Evolutionary conservation across 371 early-diverging fungal species (phyloP).

Genomic region (Apophysomyces trapeziformis): DNA sequence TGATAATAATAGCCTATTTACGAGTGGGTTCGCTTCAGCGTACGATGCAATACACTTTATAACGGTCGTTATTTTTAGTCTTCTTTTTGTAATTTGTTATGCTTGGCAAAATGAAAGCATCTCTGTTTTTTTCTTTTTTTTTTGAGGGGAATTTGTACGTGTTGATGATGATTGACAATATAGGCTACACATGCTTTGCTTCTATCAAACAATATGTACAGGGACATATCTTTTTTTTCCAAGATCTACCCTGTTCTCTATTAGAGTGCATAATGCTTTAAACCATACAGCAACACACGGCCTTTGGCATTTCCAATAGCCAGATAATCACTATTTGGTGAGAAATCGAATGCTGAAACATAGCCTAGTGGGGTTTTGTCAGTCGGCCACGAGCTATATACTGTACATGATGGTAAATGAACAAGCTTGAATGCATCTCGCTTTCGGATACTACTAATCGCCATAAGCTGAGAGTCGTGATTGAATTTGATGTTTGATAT

Average conservation of each 20-base stretch:
- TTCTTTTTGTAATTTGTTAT: too few species aligned
- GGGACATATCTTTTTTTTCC: constrained; percentile 13
- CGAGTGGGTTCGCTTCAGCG: too few species aligned
- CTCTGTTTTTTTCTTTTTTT: too few species aligned
- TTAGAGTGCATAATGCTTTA: constrained; percentile 66
- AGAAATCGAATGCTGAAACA: constrained; percentile 78
- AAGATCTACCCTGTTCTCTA: neutral
- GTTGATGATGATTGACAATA: too few species aligned
- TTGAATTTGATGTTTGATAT: constrained; percentile 77
- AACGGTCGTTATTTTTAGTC: too few species aligned
- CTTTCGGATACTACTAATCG: constrained; percentile 69
- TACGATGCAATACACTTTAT: too few species aligned
- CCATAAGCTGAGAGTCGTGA: constrained; percentile 83
- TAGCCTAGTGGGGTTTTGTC: constrained; percentile 77
- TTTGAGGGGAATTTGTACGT: too few species aligned
- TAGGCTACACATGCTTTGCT: too few species aligned
- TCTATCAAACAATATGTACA: neutral
- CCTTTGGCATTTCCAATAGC: constrained; percentile 91
- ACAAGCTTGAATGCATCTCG: constrained; percentile 79
- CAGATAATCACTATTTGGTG: constrained; percentile 87
- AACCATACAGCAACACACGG: constrained; percentile 79
- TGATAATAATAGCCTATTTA: too few species aligned
- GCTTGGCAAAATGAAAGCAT: too few species aligned
- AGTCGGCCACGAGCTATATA: constrained; percentile 94
- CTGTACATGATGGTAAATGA: constrained; percentile 78